These are phyloP conservation scores for Mycosphaerella sp. DNA, from an alignment of 2,329 filamentous ascomycete genomes.

Conservation along the genomic window DNA sequence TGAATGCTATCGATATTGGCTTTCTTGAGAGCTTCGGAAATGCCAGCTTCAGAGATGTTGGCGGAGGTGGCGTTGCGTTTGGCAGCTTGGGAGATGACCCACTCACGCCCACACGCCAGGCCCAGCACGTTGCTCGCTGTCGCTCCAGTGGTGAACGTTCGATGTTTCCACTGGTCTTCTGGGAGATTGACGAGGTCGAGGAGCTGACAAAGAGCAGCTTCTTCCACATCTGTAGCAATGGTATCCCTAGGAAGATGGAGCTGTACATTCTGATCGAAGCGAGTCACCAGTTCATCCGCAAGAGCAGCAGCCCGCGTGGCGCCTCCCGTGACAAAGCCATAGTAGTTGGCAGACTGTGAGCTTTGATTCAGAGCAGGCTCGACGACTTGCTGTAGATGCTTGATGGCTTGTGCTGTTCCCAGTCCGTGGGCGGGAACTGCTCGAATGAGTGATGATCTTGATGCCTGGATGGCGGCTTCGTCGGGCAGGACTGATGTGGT, in stretches of 20 bases:
- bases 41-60: conserved; percentile 62
- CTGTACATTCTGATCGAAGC: conserved; percentile 74
- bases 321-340: conserved; percentile 83
- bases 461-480: conserved; percentile 25
- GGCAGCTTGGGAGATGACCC: conserved; percentile 47
- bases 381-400: conserved; percentile 43
- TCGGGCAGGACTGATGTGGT: conserved; percentile 33
- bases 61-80: conserved; percentile 21
- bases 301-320: conserved; percentile 69
- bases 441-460: conserved; percentile 34
- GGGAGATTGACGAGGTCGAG: conserved; percentile 59
- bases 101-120: conserved; percentile 65
- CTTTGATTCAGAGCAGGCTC: conserved; percentile 55
- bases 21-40: conserved; percentile 58
- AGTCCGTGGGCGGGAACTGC: conserved; percentile 38
- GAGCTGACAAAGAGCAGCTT: conserved; percentile 62
- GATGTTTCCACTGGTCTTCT: conserved; percentile 57
- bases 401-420: conserved; percentile 38
- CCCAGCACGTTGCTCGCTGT: conserved; percentile 61
- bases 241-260: conserved; percentile 75
- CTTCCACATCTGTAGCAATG: conserved; percentile 69
- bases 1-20: conserved; percentile 63
- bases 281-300: conserved; percentile 77
- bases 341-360: conserved; percentile 63
- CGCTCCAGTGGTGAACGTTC: conserved; percentile 70